Evolutionary conservation across 2,329 filamentous ascomycete genomes (phyloP).

Genomic region (Penicillium sp.): DNA sequence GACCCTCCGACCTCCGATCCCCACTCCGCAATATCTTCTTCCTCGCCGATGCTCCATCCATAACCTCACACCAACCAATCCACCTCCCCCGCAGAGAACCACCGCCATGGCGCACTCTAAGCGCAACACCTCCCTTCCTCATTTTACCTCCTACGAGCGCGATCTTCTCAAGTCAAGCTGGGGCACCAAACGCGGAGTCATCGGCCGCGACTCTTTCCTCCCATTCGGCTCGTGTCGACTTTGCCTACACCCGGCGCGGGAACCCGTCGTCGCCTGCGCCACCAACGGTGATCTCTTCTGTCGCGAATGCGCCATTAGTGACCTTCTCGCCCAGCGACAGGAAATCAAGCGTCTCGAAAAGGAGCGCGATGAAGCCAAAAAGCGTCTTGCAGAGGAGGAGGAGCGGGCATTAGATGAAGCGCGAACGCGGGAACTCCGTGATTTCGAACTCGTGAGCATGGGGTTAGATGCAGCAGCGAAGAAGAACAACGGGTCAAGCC

Average conservation of each 20-base stretch:
- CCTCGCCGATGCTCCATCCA: no score
- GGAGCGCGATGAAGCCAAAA: conserved; percentile 51
- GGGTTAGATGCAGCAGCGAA: no score
- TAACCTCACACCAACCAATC: no score
- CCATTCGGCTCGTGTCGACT: conserved; percentile 82
- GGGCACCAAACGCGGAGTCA: conserved; percentile 69
- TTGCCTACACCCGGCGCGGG: conserved; percentile 69
- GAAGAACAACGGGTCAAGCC: no score
- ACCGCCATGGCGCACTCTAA: conserved; percentile 56
- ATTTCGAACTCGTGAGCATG: conserved; percentile 79
- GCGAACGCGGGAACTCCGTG: conserved; percentile 61
- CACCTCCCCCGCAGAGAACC: no score
- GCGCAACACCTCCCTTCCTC: conserved; percentile 80
- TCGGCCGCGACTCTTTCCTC: conserved; percentile 83
- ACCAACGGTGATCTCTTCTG: conserved; percentile 81
- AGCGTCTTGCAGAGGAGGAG: conserved; percentile 54
- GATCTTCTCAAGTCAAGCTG: conserved; percentile 71
- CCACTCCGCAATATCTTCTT: no score
- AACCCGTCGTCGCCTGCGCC: conserved; percentile 77
- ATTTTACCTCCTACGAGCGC: conserved; percentile 90
- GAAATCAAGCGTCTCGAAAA: conserved; percentile 77
- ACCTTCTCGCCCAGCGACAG: conserved; percentile 82
- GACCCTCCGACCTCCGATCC: no score
- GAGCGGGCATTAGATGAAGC: conserved; percentile 58
- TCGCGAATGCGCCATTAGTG: conserved; percentile 81